Evolutionary conservation across 1,284 basidiomycete species (phyloP).

Genomic region (Ceratorhiza oryzae-sativae): DNA sequence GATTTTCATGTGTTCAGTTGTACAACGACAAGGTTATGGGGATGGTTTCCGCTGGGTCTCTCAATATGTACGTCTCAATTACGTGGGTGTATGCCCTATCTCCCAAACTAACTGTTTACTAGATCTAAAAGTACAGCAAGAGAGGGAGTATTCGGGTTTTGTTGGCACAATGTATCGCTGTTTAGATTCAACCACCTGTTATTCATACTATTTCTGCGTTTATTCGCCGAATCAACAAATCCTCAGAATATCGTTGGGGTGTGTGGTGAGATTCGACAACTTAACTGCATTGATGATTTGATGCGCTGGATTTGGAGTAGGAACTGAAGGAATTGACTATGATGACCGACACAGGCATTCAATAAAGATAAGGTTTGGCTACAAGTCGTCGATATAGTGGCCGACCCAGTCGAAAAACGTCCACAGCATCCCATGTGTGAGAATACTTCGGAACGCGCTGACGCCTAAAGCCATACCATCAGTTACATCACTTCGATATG

Average conservation of each 20-base stretch:
- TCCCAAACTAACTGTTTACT: background rate
- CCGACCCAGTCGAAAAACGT: slow-evolving; percentile 80
- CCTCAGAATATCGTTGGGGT: too few species aligned
- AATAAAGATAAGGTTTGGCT: slow-evolving; percentile 46
- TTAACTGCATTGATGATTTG: slow-evolving; percentile 11
- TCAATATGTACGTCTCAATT: slow-evolving; percentile 77
- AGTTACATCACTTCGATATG: background rate
- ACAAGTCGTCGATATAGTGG: slow-evolving; percentile 75
- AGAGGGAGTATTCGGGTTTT: slow-evolving; percentile 24
- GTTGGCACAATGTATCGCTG: slow-evolving; percentile 35
- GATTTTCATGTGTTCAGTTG: slow-evolving; percentile 99
- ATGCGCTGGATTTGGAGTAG: background rate
- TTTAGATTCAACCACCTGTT: slow-evolving; percentile 28
- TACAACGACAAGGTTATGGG: slow-evolving; percentile 98
- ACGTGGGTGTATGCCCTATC: background rate
- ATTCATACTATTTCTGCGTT: slow-evolving; percentile 33
- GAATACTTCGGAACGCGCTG: slow-evolving; percentile 80
- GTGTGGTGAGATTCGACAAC: too few species aligned
- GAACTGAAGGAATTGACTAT: background rate
- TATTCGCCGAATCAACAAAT: too few species aligned
- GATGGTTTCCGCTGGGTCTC: slow-evolving; percentile 99
- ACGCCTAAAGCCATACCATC: slow-evolving; percentile 52
- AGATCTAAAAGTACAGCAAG: slow-evolving; percentile 31
- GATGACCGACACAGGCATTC: background rate
- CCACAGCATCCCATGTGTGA: slow-evolving; percentile 83